These are phyloP conservation scores for Rhinocladiella mackenziei DNA, from an alignment of 2,329 filamentous ascomycete genomes.

Conservation along the genomic window DNA sequence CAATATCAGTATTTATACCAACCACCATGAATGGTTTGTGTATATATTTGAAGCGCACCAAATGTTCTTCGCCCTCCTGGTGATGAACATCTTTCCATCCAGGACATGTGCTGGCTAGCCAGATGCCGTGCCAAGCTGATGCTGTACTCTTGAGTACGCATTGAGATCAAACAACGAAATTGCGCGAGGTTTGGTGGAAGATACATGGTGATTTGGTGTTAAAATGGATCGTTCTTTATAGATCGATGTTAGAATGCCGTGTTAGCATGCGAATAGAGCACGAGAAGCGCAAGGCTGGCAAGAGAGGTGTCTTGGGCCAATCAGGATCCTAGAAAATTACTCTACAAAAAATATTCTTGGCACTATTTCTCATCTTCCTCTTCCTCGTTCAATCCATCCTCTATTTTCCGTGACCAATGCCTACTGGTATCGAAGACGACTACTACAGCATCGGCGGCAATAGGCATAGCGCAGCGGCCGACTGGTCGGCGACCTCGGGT, in stretches of 20 bases:
- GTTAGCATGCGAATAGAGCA: neutral
- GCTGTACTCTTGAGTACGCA: neutral
- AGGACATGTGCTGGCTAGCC: constrained; percentile 26
- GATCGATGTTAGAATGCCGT: neutral
- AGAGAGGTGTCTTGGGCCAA: neutral
- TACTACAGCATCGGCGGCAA: constrained; percentile 80
- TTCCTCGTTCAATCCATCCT: neutral
- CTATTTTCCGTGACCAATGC: constrained; percentile 3
- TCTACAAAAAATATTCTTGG: neutral
- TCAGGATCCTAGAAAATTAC: neutral
- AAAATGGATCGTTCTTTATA: neutral
- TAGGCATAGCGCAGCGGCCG: constrained; percentile 79
- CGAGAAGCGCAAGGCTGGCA: neutral
- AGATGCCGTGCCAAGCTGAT: neutral
- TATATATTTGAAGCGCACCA: constrained; percentile 40
- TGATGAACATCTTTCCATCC: constrained; percentile 39
- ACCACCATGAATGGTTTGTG: constrained; percentile 37
- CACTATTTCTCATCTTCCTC: neutral
- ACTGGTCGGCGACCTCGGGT: constrained; percentile 70
- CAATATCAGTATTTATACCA: constrained; percentile 32
- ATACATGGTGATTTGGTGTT: neutral
- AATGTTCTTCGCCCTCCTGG: constrained; percentile 37
- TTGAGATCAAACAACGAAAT: neutral
- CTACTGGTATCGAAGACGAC: constrained; percentile 30
- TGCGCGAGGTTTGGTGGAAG: neutral